Conservation (phyloP, 2,329 filamentous ascomycete species). For the Septoria linicola region DNA sequence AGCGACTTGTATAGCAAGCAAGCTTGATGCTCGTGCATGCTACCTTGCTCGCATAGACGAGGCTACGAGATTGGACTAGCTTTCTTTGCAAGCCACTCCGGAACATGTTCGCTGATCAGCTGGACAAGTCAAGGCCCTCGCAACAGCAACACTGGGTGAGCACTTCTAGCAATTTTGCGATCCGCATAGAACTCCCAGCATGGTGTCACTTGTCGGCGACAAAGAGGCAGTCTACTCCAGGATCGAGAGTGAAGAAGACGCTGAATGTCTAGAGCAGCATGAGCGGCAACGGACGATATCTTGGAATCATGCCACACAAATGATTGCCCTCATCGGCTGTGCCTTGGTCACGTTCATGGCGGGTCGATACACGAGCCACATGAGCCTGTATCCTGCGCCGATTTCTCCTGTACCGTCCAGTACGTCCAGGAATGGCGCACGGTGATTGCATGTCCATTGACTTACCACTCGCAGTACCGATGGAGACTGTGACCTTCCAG, state of each 20-base stretch:
- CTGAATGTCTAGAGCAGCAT: neutral
- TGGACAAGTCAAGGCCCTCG: neutral
- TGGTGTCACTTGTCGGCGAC: neutral
- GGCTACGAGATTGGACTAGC: neutral
- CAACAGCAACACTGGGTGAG: neutral
- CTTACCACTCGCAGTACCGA: neutral
- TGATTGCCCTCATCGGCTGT: no score
- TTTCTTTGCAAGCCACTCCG: neutral
- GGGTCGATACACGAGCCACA: no score
- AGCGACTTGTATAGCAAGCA: neutral
- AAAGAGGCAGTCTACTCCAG: neutral
- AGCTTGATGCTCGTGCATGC: neutral
- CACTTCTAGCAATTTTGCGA: neutral
- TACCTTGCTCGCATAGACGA: no score
- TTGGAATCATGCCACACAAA: neutral
- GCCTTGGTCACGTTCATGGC: no score
- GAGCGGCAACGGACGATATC: neutral
- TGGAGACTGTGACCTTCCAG: conserved; percentile 26
- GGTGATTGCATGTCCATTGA: neutral
- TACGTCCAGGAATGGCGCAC: neutral
- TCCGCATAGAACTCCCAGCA: neutral
- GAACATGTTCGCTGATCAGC: neutral
- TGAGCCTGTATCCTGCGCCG: neutral
- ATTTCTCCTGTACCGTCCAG: neutral
- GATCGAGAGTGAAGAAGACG: neutral